A percentile compares a stretch with the other conserved stretches of the same genome.
phyloP scores from a whole-genome alignment of 129 eudicot species.

The Lonicera japonica region DNA sequence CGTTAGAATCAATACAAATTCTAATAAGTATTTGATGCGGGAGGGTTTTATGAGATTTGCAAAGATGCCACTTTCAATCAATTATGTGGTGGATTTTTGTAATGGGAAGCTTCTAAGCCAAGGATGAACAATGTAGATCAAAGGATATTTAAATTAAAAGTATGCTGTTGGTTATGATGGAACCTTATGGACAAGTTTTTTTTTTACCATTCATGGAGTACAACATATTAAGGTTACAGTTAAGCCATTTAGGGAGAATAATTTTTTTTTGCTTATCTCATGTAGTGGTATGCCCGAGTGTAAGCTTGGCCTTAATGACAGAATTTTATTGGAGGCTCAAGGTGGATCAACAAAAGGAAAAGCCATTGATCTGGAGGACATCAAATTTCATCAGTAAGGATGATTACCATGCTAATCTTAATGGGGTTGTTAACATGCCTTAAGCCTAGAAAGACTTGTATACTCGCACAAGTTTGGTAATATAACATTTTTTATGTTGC shows the following conservation, averaged over 20 bases:
- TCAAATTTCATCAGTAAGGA: slow-evolving; percentile 88
- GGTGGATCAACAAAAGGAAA: slow-evolving; percentile 70
- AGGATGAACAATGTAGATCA: too few relatives aligned
- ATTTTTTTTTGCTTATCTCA: neutral
- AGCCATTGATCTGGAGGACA: slow-evolving; percentile 81
- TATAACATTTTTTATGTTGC: neutral
- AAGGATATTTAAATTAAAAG: too few relatives aligned
- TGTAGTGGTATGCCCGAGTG: slow-evolving; percentile 97
- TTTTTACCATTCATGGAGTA: neutral
- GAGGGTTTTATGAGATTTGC: too few relatives aligned
- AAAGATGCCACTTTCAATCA: too few relatives aligned
- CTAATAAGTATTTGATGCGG: too few relatives aligned
- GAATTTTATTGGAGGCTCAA: slow-evolving; percentile 83
- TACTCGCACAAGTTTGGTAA: neutral
- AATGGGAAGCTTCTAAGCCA: too few relatives aligned
- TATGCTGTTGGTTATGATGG: too few relatives aligned
- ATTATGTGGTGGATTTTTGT: too few relatives aligned
- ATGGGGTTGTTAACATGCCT: neutral
- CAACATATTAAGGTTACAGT: neutral
- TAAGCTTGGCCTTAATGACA: slow-evolving; percentile 86
- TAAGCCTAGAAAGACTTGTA: neutral
- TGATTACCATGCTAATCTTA: neutral
- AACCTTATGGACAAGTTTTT: neutral
- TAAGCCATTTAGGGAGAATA: neutral
- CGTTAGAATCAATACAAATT: too few relatives aligned